These are phyloP conservation scores for Colletotrichum incanum DNA, from an alignment of 2,329 filamentous ascomycete genomes.

Conservation along the genomic window DNA sequence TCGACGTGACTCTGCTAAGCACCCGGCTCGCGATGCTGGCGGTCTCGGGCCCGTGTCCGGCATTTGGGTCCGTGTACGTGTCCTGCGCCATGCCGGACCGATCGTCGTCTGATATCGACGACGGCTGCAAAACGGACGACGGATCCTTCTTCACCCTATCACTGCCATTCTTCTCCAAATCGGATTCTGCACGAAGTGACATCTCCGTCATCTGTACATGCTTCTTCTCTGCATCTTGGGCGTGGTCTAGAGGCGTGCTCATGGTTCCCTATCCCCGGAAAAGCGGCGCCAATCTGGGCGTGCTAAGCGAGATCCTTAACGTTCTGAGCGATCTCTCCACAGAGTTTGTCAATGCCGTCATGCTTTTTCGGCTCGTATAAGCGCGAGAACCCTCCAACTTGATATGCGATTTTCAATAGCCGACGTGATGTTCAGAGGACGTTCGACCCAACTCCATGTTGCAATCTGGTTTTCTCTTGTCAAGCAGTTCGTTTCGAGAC, in stretches of 20 bases:
- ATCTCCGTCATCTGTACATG: not conserved
- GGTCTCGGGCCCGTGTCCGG: constrained; percentile 18
- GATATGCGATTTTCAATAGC: not conserved
- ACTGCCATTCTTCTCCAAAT: constrained; percentile 5
- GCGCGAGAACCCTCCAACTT: not conserved
- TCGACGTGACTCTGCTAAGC: constrained; percentile 59
- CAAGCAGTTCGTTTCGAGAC: not conserved
- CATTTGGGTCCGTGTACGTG: constrained; percentile 3
- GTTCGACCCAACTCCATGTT: not conserved
- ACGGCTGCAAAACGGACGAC: not conserved
- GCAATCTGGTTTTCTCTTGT: not conserved
- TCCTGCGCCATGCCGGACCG: not conserved
- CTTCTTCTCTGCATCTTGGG: constrained; percentile 8
- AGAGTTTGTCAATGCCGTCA: constrained; percentile 10
- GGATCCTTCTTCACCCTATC: not conserved
- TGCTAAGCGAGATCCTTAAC: constrained; percentile 12
- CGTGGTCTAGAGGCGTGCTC: constrained; percentile 1
- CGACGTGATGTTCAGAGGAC: not conserved
- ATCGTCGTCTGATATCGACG: constrained; percentile 12
- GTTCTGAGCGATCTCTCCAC: constrained; percentile 6
- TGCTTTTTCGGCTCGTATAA: not conserved
- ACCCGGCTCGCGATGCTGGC: constrained; percentile 54
- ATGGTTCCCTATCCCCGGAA: constrained; percentile 8
- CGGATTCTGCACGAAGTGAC: not conserved
- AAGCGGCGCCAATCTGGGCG: not conserved